Base-by-base conservation (phyloP, 345 rosid genomes). In the Atalantia buxifolia region DNA sequence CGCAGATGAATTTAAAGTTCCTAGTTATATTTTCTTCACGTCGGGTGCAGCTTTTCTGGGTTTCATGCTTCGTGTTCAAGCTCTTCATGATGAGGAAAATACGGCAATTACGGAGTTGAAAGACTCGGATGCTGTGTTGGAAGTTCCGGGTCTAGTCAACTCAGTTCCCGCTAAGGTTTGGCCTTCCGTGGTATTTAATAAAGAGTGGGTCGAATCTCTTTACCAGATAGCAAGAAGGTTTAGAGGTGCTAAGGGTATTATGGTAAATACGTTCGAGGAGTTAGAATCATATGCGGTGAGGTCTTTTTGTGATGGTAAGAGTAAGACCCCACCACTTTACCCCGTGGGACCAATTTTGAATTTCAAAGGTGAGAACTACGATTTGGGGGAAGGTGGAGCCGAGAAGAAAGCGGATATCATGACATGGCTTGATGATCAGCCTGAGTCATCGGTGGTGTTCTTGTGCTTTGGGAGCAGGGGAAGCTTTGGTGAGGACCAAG, bases 391-490 rank as follows among this genome's bases (percentile, higher is more conserved):
- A 1, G 77, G 36, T 28, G 74, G 74, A 38, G 22, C 61, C 25
- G 4, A 14, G 6, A 67, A 38, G 64, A 53, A 24, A 0, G 27
- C 63, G 6, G 84, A 84, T 33, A 85, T 86, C 70, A 2, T 86
- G 45, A 53, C 40, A n/a, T 90, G 94, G 97, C 92, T 90, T 2
- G 84, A 89, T 57, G 81, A 80, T 62, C 94, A 90, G 7, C 90
- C 92, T 0, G 36, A 16, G 27, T 66, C 70, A 1, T 86, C 94
- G 3, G 93, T 88, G 18, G 90, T 89, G 75, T 90, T 90, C 78
- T 77, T 92, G 28, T 92, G 92, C 82, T 92, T 92, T 70, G 92
- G 97, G 36, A 90, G 94, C 87, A 71, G 31, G 77, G 94, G 97
- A 71, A 72, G 86, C 55, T 92, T 92, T 60, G 66, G 42, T 57